Percentiles rank a stretch among this genome's conserved stretches.
Evolutionary conservation across 345 rosid genomes (phyloP).

Genomic region (Dipteronia sinensis): DNA sequence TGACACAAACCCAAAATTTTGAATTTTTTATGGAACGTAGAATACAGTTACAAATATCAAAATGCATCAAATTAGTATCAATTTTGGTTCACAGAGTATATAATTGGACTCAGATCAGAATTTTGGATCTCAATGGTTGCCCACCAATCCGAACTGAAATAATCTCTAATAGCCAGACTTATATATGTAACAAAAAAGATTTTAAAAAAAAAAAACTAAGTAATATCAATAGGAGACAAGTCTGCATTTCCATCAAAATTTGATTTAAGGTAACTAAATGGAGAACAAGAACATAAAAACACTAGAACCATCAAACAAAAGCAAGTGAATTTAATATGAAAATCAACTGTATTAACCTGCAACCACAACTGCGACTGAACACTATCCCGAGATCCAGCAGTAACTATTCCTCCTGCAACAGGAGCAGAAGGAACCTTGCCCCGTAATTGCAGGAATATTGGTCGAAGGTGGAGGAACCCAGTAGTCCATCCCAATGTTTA

Average conservation of each 20-base stretch:
- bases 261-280: background rate
- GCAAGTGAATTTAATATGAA: background rate
- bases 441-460: conserved; percentile 57
- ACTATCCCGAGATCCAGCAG: conserved; percentile 67
- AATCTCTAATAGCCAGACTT: background rate
- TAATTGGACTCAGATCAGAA: background rate
- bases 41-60: background rate
- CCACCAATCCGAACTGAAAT: background rate
- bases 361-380: conserved; percentile 83
- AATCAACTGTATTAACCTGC: conserved; percentile 48
- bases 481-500: conserved; percentile 98
- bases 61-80: background rate
- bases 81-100: background rate
- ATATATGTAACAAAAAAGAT: background rate
- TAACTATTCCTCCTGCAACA: conserved; percentile 64
- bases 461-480: conserved; percentile 86
- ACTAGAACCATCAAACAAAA: background rate
- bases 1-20: background rate
- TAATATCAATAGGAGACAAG: background rate
- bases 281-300: background rate
- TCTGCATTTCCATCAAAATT: background rate
- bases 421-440: conserved; percentile 75
- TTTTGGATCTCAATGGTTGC: background rate
- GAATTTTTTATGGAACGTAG: background rate
- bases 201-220: background rate